Conservation (phyloP, 1,284 basidiomycete genomes). For the Bothia castanella region DNA sequence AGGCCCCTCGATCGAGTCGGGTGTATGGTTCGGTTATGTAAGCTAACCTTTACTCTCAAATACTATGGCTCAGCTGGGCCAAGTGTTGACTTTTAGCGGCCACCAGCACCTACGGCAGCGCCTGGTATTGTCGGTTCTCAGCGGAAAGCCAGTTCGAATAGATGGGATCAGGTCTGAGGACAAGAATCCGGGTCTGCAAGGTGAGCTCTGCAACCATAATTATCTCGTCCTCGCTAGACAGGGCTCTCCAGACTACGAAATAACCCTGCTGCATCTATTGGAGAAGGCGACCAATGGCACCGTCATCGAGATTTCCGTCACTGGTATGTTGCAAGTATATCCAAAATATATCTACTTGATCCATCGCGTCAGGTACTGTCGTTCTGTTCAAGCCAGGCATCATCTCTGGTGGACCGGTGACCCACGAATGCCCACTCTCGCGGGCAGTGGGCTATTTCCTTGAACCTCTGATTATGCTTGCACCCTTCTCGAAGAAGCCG, state of each 20-base stretch:
- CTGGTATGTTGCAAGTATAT: conserved; percentile 51
- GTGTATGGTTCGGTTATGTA: conserved; percentile 23
- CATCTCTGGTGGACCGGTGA: conserved; percentile 78
- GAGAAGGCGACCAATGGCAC: conserved; percentile 96
- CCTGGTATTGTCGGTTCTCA: conserved; percentile 83
- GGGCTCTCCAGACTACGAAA: conserved; percentile 74
- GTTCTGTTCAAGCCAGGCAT: conserved; percentile 90
- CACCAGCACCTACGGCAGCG: conserved; percentile 85
- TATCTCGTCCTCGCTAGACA: background rate
- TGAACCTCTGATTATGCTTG: conserved; percentile 86
- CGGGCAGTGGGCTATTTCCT: conserved; percentile 93
- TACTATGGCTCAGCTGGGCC: conserved; percentile 40
- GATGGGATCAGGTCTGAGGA: conserved; percentile 89
- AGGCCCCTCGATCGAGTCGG: conserved; percentile 10
- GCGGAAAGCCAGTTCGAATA: conserved; percentile 83
- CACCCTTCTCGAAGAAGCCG: conserved; percentile 91
- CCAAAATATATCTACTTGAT: conserved; percentile 5
- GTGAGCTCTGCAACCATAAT: conserved; percentile 37
- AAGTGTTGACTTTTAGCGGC: conserved; percentile 62
- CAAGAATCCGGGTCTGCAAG: conserved; percentile 90
- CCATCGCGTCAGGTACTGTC: conserved; percentile 65
- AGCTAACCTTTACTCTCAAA: conserved; percentile 6
- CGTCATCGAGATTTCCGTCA: conserved; percentile 93
- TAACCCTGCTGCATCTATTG: conserved; percentile 83
- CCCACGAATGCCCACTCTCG: conserved; percentile 85